Evolutionary conservation across 208 protist species (phyloP), one percentile per base, ranked within the genome.

Genomic region (Leishmania martiniquensis): DNA sequence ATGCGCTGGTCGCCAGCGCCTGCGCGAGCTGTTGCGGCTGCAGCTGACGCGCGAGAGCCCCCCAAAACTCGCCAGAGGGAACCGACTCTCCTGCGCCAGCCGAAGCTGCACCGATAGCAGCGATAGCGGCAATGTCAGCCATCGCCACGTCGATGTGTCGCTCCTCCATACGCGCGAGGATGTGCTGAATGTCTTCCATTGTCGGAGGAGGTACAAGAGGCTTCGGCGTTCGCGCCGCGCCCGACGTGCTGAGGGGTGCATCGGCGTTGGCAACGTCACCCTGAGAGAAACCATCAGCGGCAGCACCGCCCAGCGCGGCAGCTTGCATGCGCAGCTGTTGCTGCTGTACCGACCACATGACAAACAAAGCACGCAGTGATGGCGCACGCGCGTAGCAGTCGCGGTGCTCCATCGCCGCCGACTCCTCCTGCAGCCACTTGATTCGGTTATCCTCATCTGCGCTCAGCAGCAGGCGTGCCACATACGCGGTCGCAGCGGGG

Each of bases 351-450:
- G 75, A 84, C 75, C 87, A 91, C 80, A 93, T 86, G 29, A 92
- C 84, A 29, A 89, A 87, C 67, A 96, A 84, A n/a, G 89, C 82
- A n/a, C 89, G 87, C 29, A 96, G 89, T 1, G 93, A 94, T 22
- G 89, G 89, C 22, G 90, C 85, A 60, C 93, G 86, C 57, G 82
- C 75, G 86, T 92, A 91, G 83, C 80, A 87, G 73, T 80, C 80
- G 51, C 44, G 76, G n/a, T 78, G 44, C 54, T 67, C 62, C 42
- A 89, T 72, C 49, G 85, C 67, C 3, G 63, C 73, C 4, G 78
- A 83, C 80, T 96, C 92, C 85, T 96, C 90, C 66, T 81, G 78
- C 45, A 96, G 72, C 91, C 93, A 96, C 62, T 86, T 86, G 47
- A 96, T 76, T 37, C 89, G 88, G 63, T 91, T 89, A n/a, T 88